These are phyloP conservation scores for Dactylellina leptospora DNA, from an alignment of 2,329 filamentous ascomycete species.

Conservation along the genomic window DNA sequence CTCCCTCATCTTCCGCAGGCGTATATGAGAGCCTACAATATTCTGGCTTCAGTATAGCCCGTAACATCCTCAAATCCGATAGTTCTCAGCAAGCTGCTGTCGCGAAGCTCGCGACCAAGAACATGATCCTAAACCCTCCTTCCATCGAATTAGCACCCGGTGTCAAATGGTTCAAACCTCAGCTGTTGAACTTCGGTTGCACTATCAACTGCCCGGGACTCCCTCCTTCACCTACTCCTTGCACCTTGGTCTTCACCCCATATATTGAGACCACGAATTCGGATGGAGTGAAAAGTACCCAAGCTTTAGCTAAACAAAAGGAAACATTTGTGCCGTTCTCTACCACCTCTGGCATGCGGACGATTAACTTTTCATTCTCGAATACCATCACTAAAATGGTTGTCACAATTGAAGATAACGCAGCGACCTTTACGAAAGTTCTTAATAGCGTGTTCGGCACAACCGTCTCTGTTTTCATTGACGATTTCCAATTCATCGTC, in stretches of 20 bases:
- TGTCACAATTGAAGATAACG: not conserved
- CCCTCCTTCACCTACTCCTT: not conserved
- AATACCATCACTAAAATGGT: not conserved
- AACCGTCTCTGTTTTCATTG: constrained; percentile 7
- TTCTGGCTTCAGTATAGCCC: not conserved
- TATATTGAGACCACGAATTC: constrained; percentile 8
- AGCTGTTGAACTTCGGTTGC: constrained; percentile 20
- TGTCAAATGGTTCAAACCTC: constrained; percentile 20
- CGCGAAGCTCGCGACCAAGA: not conserved
- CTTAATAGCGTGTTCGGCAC: not conserved
- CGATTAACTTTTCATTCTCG: not conserved
- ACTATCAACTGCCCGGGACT: not conserved
- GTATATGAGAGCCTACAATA: constrained; percentile 12
- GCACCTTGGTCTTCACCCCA: constrained; percentile 15
- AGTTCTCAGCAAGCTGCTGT: not conserved
- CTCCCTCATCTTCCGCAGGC: not conserved
- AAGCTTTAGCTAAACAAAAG: constrained; percentile 1
- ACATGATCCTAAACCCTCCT: not conserved
- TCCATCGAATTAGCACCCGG: constrained; percentile 11
- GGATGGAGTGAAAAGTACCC: not conserved
- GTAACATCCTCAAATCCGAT: constrained; percentile 10
- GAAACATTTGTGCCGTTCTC: not conserved
- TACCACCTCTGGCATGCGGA: constrained; percentile 5
- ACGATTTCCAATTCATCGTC: constrained; percentile 23
- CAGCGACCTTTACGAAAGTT: not conserved